Conservation (phyloP, 2,329 filamentous ascomycete genomes). For the Nemania bipapillata region DNA sequence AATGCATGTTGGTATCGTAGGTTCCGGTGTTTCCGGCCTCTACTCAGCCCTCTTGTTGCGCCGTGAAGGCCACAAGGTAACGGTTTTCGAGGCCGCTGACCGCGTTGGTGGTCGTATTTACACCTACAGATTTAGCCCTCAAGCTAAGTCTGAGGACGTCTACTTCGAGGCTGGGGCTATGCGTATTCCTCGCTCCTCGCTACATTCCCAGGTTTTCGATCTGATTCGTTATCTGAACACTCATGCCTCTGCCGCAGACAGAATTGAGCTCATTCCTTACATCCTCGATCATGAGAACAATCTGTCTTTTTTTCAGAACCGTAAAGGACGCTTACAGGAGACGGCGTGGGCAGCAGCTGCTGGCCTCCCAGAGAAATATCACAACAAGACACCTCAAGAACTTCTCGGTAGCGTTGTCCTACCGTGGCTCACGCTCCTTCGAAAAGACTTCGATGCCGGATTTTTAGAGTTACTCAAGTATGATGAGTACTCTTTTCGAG, state of each 20-base stretch:
- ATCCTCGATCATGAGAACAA: conserved; percentile 30
- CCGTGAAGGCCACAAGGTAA: conserved; percentile 33
- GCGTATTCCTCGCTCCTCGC: conserved; percentile 27
- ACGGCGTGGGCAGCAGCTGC: neutral
- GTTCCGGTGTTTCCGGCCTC: conserved; percentile 32
- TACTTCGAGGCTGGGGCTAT: conserved; percentile 38
- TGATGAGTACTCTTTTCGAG: conserved; percentile 32
- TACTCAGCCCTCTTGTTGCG: conserved; percentile 30
- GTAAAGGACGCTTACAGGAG: neutral
- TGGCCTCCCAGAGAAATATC: conserved; percentile 19
- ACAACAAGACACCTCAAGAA: conserved; percentile 18
- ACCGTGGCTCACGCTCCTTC: conserved; percentile 25
- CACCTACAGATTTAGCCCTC: conserved; percentile 26
- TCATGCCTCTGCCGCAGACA: conserved; percentile 9
- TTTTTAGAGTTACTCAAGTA: conserved; percentile 30
- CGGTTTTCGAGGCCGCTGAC: conserved; percentile 27
- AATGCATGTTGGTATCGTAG: conserved; percentile 37
- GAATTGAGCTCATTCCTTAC: conserved; percentile 34
- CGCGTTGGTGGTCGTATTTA: conserved; percentile 33
- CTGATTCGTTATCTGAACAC: conserved; percentile 32
- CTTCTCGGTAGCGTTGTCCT: conserved; percentile 23
- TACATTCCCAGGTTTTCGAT: conserved; percentile 31
- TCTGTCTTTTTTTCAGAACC: neutral
- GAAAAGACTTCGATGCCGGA: conserved; percentile 29
- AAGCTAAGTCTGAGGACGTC: conserved; percentile 18